These are phyloP conservation scores for Penicillium brasilianum DNA, from an alignment of 2,329 filamentous ascomycete genomes.

Conservation along the genomic window DNA sequence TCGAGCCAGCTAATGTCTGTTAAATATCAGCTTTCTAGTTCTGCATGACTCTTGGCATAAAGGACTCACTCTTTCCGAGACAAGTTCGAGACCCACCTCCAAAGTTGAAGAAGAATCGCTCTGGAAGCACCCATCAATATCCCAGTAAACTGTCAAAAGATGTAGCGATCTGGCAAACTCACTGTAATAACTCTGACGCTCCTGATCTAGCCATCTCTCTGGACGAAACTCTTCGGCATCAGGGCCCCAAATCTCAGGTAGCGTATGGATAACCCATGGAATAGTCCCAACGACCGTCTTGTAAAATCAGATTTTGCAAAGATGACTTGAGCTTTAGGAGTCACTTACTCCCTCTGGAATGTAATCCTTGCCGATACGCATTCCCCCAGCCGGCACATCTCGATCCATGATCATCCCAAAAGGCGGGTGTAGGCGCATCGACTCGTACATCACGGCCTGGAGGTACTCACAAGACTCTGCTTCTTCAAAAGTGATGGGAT, in stretches of 20 bases:
- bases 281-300: constrained; percentile 4
- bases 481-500: neutral
- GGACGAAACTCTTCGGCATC: constrained; percentile 1
- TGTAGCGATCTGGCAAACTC: neutral
- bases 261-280: constrained; percentile 3
- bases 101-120: neutral
- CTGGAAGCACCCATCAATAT: neutral
- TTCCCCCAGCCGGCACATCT: constrained; percentile 3
- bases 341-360: constrained; percentile 5
- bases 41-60: neutral
- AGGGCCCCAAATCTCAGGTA: neutral
- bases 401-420: constrained; percentile 5
- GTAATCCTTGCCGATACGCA: neutral
- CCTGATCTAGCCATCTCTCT: constrained; percentile 2
- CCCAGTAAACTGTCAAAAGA: neutral
- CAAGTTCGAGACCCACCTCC: neutral
- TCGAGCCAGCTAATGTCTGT: constrained; percentile 5
- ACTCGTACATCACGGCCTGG: constrained; percentile 1
- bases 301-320: neutral
- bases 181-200: neutral
- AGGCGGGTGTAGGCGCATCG: neutral
- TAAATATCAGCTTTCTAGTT: neutral
- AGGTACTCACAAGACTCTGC: constrained; percentile 5
- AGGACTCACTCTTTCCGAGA: neutral
- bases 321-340: neutral